Conservation (phyloP, 192 early-diverging fungal genomes). For the Backusella liffmaniae region DNA sequence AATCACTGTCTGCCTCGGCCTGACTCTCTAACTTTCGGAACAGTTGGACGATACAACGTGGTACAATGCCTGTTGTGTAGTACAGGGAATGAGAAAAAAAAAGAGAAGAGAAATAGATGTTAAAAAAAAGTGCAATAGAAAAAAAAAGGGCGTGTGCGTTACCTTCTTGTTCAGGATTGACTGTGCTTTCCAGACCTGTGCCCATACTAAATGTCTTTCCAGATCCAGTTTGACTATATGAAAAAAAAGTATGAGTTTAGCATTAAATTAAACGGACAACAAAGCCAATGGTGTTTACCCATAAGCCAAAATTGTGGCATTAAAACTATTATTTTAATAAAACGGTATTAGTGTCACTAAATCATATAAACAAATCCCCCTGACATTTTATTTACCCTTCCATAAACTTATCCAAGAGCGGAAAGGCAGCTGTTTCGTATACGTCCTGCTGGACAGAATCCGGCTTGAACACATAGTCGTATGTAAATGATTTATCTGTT, state of each 20-base stretch:
- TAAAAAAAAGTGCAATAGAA: slow-evolving; percentile 2
- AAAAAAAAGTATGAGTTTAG: neutral
- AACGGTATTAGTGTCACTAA: neutral
- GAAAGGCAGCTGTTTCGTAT: slow-evolving; percentile 56
- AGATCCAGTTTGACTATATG: slow-evolving; percentile 74
- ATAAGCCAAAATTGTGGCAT: slow-evolving; percentile 92
- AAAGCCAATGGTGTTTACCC: slow-evolving; percentile 43
- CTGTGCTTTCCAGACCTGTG: slow-evolving; percentile 52
- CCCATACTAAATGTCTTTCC: slow-evolving; percentile 99
- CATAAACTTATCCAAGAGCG: slow-evolving; percentile 64
- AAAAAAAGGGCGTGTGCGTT: neutral
- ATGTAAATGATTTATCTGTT: slow-evolving; percentile 64
- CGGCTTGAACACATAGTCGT: slow-evolving; percentile 67
- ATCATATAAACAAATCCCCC: neutral
- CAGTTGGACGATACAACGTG: slow-evolving; percentile 61
- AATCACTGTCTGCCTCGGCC: slow-evolving; percentile 33
- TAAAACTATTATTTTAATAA: slow-evolving; percentile 58
- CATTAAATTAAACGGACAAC: neutral
- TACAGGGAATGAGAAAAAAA: slow-evolving; percentile 13
- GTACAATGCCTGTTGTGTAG: slow-evolving; percentile 59
- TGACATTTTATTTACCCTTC: slow-evolving; percentile 60
- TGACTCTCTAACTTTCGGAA: slow-evolving; percentile 42
- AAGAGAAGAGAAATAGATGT: neutral
- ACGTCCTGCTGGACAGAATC: slow-evolving; percentile 54
- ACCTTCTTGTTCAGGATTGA: slow-evolving; percentile 29